Conservation (phyloP, 371 early-diverging fungal species). For the Enterocytospora artemiae region DNA sequence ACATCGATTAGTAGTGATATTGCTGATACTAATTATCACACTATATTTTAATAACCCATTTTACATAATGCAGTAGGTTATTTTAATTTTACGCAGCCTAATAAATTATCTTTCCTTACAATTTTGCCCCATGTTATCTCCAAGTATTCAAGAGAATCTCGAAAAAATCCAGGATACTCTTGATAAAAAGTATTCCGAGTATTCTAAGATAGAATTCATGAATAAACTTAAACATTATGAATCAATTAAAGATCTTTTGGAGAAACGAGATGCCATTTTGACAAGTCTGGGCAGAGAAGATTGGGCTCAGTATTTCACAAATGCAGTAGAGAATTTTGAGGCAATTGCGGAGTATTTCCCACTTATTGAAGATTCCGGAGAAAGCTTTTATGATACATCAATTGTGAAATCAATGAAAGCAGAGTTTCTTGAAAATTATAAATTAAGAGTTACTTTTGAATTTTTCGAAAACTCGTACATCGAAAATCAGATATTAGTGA, state of each 20-base stretch:
- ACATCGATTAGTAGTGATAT: too few species aligned
- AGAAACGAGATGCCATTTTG: slow-evolving; percentile 9
- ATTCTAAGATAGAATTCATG: slow-evolving; percentile 36
- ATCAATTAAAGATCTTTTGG: slow-evolving; percentile 19
- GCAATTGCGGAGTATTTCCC: neutral
- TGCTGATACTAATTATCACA: too few species aligned
- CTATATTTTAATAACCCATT: too few species aligned
- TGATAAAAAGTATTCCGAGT: slow-evolving; percentile 26
- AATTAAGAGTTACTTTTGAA: slow-evolving; percentile 34
- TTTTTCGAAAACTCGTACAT: slow-evolving; percentile 44
- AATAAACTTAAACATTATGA: slow-evolving; percentile 26
- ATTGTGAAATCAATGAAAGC: slow-evolving; percentile 35
- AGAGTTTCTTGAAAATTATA: slow-evolving; percentile 40
- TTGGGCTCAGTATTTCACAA: neutral
- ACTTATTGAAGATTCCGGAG: neutral
- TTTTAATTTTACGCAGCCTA: too few species aligned
- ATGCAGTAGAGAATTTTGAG: neutral
- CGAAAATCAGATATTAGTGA: slow-evolving; percentile 33
- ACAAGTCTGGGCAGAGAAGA: neutral
- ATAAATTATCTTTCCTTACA: too few species aligned
- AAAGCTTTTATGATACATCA: neutral
- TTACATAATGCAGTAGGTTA: too few species aligned
- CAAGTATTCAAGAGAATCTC: neutral
- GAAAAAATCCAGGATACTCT: slow-evolving; percentile 38
- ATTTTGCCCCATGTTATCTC: neutral